Evolutionary conservation across 2,329 filamentous ascomycete genomes (phyloP).

Genomic region (Fusarium circinatum): DNA sequence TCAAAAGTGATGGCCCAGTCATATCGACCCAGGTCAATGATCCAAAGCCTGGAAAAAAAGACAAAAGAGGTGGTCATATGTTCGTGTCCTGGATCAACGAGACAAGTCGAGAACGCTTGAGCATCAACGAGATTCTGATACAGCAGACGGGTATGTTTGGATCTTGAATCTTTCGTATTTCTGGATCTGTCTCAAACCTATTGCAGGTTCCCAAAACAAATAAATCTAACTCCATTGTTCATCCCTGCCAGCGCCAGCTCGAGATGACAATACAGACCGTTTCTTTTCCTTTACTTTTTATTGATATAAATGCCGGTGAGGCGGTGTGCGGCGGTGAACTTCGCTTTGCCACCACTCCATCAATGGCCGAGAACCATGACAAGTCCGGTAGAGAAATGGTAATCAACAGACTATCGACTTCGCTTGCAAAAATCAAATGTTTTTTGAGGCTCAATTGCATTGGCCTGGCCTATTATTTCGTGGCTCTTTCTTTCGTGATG

Average conservation of each 20-base stretch:
- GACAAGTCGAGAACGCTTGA: conserved; percentile 20
- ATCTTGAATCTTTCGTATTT: conserved; percentile 22
- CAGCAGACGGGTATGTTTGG: conserved; percentile 10
- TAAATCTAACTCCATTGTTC: conserved; percentile 36
- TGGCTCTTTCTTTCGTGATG: not conserved
- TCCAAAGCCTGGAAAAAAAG: not conserved
- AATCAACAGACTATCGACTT: conserved; percentile 19
- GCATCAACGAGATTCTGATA: conserved; percentile 31
- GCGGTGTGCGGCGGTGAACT: not conserved
- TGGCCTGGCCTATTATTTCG: not conserved
- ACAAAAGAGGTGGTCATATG: conserved; percentile 9
- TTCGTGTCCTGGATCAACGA: conserved; percentile 25
- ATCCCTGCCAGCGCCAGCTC: conserved; percentile 40
- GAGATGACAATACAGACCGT: conserved; percentile 36
- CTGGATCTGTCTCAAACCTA: conserved; percentile 28
- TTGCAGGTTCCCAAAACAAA: conserved; percentile 22
- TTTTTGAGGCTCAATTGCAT: not conserved
- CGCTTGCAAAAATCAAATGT: conserved; percentile 34
- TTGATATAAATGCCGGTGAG: conserved; percentile 6
- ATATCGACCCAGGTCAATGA: not conserved
- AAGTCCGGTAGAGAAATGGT: conserved; percentile 1
- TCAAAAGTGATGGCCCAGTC: not conserved
- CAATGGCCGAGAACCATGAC: not conserved
- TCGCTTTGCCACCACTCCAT: not conserved
- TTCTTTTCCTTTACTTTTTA: conserved; percentile 8